These are phyloP conservation scores for Aspergillus bombycis DNA, from an alignment of 2,329 filamentous ascomycete species.

Conservation along the genomic window DNA sequence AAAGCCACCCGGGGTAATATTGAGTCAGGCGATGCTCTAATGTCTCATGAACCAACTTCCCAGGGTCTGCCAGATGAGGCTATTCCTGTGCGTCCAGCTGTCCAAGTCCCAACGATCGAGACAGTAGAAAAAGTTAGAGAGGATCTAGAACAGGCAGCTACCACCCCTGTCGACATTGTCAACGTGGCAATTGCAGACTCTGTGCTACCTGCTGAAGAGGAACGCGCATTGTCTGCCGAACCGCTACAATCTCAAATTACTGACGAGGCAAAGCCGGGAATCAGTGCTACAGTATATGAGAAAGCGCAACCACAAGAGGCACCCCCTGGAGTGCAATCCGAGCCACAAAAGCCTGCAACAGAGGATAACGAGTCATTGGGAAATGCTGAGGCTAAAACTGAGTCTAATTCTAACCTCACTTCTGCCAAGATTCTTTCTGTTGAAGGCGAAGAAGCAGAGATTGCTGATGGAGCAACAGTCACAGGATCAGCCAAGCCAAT, in stretches of 20 bases:
- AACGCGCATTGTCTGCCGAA: not conserved
- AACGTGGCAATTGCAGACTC: conserved; percentile 14
- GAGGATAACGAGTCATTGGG: not conserved
- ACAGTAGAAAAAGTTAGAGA: conserved; percentile 4
- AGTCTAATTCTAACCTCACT: not conserved
- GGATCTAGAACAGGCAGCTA: not conserved
- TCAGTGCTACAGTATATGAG: not conserved
- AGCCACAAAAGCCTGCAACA: not conserved
- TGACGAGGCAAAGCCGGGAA: not conserved
- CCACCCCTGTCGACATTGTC: conserved; percentile 22
- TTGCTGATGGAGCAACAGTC: not conserved
- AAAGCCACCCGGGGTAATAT: not conserved
- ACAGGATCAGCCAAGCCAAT: not conserved
- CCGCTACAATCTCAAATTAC: not conserved
- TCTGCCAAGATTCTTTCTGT: not conserved
- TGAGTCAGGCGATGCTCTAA: not conserved
- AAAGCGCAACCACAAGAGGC: not conserved
- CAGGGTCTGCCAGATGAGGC: conserved; percentile 4
- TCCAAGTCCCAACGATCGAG: conserved; percentile 2
- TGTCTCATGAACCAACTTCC: conserved; percentile 3
- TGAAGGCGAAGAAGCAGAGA: not conserved
- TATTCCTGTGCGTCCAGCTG: conserved; percentile 5
- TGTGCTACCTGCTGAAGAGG: not conserved
- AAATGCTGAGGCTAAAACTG: not conserved
- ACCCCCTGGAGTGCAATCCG: not conserved